Evolutionary conservation across 202 grass and related monocot genomes (phyloP).

Genomic region (Saccharum hybrid): DNA sequence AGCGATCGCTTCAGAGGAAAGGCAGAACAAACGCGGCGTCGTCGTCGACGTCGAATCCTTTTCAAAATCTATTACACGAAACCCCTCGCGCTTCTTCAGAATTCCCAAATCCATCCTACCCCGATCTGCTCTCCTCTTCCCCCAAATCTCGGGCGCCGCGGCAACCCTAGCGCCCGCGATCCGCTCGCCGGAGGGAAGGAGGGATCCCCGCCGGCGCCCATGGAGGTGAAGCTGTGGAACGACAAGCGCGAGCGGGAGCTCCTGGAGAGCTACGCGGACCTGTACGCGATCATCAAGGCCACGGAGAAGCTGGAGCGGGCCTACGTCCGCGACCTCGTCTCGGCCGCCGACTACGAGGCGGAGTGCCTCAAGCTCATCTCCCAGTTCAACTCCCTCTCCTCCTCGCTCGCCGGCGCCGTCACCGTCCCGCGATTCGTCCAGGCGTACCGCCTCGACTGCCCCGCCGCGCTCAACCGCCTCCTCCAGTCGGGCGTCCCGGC

Average conservation of each 20-base stretch:
- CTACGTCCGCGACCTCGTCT: conserved; percentile 92
- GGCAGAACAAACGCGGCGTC: neutral
- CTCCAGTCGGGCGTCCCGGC: conserved; percentile 85
- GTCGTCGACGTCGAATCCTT: conserved; percentile 4
- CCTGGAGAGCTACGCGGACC: conserved; percentile 88
- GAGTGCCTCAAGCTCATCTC: conserved; percentile 99
- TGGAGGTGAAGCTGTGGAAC: conserved; percentile 95
- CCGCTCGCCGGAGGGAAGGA: conserved; percentile 20
- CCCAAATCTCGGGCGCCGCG: conserved; percentile 33
- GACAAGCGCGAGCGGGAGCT: conserved; percentile 92
- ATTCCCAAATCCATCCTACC: neutral
- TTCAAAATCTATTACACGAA: neutral
- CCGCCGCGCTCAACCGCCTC: conserved; percentile 82
- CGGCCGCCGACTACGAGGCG: conserved; percentile 86
- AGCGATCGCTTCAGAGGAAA: neutral
- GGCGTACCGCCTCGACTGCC: conserved; percentile 89
- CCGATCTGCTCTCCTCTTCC: neutral
- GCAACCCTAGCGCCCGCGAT: conserved; percentile 50
- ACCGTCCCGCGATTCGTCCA: conserved; percentile 79
- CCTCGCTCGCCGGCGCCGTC: conserved; percentile 70
- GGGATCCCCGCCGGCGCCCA: neutral
- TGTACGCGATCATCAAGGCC: conserved; percentile 94
- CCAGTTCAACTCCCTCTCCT: conserved; percentile 88
- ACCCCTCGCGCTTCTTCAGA: conserved; percentile 22
- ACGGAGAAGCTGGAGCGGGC: conserved; percentile 97